A percentile compares a stretch with the other conserved stretches of the same genome.
phyloP scores from a whole-genome alignment of 148 eudicot species.

The Amaranthus cruentus region DNA sequence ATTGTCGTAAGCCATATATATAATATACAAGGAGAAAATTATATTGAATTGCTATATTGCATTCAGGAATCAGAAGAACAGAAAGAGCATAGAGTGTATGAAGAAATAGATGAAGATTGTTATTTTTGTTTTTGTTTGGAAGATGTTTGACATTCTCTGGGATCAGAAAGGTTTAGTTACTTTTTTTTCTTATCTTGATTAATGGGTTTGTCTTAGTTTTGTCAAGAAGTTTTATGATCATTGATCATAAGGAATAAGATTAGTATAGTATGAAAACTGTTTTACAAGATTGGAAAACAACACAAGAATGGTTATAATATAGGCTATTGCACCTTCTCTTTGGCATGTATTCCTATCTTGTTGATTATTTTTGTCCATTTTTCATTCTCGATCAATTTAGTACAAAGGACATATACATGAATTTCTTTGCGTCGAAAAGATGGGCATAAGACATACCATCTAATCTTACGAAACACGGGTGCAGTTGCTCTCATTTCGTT shows the following conservation, averaged over 20 bases:
- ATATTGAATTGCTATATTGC: background rate
- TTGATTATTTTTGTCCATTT: no score
- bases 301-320: no score
- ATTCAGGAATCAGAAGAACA: background rate
- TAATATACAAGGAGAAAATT: constrained; percentile 3
- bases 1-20: constrained; percentile 20
- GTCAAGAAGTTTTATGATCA: constrained; percentile 14
- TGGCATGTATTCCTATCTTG: no score
- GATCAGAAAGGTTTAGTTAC: constrained; percentile 7
- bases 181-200: constrained; percentile 17
- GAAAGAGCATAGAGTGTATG: background rate
- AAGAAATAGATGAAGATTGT: constrained; percentile 8
- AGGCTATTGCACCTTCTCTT: no score
- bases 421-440: no score
- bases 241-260: constrained; percentile 16
- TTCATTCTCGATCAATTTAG: no score
- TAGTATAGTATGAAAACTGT: constrained; percentile 21
- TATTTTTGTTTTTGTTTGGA: constrained; percentile 8
- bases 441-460: no score
- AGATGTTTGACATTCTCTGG: constrained; percentile 14
- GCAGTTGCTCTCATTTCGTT: no score
- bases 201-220: constrained; percentile 19
- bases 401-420: no score
- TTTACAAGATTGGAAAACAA: constrained; percentile 2
- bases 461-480: no score